Base-by-base conservation (phyloP, 2,329 filamentous ascomycete species). In the Ophiostoma australiae region DNA sequence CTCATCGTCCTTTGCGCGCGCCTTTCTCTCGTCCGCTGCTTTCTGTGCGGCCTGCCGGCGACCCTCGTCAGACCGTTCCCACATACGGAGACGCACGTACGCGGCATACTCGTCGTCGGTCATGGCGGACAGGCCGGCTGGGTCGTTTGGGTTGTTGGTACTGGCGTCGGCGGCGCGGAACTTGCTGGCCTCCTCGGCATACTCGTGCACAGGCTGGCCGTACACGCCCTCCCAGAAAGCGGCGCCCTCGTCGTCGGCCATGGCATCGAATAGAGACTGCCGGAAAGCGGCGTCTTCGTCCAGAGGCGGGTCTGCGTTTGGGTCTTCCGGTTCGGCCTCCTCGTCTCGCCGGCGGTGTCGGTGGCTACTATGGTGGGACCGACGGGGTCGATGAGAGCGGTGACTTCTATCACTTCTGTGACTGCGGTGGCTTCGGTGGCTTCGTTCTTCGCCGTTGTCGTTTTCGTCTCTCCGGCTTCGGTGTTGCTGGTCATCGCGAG, bases 151-250 rank as follows among this genome's bases (percentile, higher is more conserved):
- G 10, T 80, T 77, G 5, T 11, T 41, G 3, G n/a, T 27, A 10
- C 15, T 58, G 52, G 52, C 17, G 27, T 58, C 52, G 52, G 52
- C 37, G 8, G 15, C 61, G 15, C 1, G 27, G n/a, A 7, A 23
- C 6, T 35, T 27, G 13, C 31, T 65, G 4, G 72, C 71, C 71
- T 73, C 72, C 39, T 72, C 70, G 37, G 70, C 74, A 44, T 72
- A 73, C 63, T 72, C 70, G 71, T 97, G 93, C 68, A 98, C 91
- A 0, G 95, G 94, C 78, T 98, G 94, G 0, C 93, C 94, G 80
- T 98, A 99, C n/a, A 99, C 92, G 20, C 88, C 88, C 79, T 97
- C 91, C 95, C 95, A 99, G 82, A 95, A 99, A 8, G 89, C 87
- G 1, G 95, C 95, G 67, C 94, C 95, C 81, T 99, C 95, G 78